Conservation (phyloP, 106 monocot genomes). For the Platanthera guangdongensis region DNA sequence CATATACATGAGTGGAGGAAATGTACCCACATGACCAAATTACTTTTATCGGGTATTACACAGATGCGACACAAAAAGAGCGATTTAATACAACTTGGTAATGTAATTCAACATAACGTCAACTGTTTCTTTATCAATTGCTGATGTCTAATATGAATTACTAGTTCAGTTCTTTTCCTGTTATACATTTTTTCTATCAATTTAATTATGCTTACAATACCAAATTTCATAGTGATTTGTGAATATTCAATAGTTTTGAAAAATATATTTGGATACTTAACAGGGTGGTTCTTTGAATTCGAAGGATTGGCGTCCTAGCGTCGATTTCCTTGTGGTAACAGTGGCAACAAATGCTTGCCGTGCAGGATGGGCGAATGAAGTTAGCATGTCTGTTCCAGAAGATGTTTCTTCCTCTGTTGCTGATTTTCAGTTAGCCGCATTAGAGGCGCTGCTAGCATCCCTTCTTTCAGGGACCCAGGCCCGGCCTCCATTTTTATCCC, state of each 20-base stretch:
- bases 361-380: constrained; percentile 22
- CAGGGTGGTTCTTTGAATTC: constrained; percentile 80
- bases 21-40: no score
- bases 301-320: constrained; percentile 52
- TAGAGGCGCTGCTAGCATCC: constrained; percentile 64
- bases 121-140: not conserved
- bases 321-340: constrained; percentile 55
- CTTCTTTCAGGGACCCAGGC: constrained; percentile 54
- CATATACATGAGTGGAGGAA: no score
- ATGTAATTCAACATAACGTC: no score
- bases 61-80: no score
- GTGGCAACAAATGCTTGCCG: constrained; percentile 55
- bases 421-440: constrained; percentile 61
- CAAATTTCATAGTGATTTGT: not conserved
- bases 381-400: constrained; percentile 4
- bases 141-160: not conserved
- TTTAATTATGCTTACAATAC: not conserved
- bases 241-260: not conserved
- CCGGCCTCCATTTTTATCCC: constrained; percentile 58
- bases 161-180: not conserved
- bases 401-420: constrained; percentile 21
- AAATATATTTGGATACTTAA: not conserved
- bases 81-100: no score
- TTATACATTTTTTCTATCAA: not conserved
- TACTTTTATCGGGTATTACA: no score